These are phyloP conservation scores for Furcasterigmium sp. DNA, from an alignment of 2,329 filamentous ascomycete genomes.

Conservation along the genomic window DNA sequence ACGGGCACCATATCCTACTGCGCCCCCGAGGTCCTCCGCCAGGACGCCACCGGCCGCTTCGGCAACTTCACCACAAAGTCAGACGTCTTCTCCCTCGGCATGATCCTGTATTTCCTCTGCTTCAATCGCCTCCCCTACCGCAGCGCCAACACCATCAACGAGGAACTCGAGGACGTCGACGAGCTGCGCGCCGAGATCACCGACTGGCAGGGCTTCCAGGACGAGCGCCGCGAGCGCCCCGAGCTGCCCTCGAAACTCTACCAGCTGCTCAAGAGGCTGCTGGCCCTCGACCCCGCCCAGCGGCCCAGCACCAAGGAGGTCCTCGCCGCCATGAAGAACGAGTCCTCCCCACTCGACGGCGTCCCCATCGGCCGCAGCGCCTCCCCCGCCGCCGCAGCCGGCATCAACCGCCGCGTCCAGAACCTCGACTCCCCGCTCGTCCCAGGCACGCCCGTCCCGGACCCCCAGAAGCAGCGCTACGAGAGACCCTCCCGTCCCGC, in stretches of 20 bases:
- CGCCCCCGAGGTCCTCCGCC: conserved; percentile 83
- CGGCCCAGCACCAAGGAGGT: conserved; percentile 86
- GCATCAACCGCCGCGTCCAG: conserved; percentile 43
- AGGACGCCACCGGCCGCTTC: conserved; percentile 61
- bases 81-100: conserved; percentile 95
- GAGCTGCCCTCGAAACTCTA: conserved; percentile 87
- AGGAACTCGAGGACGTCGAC: conserved; percentile 90
- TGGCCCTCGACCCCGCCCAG: conserved; percentile 70
- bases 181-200: conserved; percentile 79
- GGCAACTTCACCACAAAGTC: conserved; percentile 97
- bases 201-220: conserved; percentile 80
- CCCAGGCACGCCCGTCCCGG: conserved; percentile 40
- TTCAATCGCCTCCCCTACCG: conserved; percentile 84
- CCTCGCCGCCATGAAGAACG: conserved; percentile 67
- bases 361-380: conserved; percentile 20
- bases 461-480: conserved; percentile 22
- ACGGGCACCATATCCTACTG: conserved; percentile 98
- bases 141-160: conserved; percentile 77
- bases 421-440: conserved; percentile 49
- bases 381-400: conserved; percentile 27
- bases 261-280: conserved; percentile 71
- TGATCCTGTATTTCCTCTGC: conserved; percentile 98
- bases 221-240: conserved; percentile 66
- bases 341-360: conserved; percentile 46
- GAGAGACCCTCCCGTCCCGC: not conserved